Conservation (phyloP, 75 land plant species). For the Pseudotsuga menziesii region DNA sequence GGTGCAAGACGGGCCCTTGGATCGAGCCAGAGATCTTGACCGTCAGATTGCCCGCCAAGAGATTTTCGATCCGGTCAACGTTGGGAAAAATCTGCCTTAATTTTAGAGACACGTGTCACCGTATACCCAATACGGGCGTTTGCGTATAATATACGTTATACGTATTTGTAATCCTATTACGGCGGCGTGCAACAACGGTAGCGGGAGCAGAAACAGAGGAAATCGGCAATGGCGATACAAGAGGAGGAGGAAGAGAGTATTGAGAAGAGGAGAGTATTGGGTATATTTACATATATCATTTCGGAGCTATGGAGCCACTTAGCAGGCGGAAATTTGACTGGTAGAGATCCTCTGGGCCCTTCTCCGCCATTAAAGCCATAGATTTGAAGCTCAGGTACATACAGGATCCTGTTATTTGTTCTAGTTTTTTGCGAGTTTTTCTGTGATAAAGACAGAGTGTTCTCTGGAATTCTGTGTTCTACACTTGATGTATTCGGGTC, state of each 20-base stretch:
- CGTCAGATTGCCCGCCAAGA: background rate
- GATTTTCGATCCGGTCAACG: too few species aligned
- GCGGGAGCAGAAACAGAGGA: background rate
- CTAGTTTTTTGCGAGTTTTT: background rate
- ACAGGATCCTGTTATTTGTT: background rate
- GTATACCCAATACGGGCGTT: background rate
- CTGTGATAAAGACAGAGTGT: background rate
- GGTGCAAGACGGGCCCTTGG: background rate
- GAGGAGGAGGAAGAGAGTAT: background rate
- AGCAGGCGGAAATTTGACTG: conserved; percentile 5
- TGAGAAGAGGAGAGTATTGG: background rate
- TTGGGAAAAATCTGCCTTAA: background rate
- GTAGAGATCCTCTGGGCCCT: background rate
- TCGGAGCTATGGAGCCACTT: background rate
- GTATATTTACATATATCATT: background rate
- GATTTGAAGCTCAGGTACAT: background rate
- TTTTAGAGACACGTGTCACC: background rate
- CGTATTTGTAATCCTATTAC: background rate
- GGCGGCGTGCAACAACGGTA: background rate
- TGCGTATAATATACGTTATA: background rate
- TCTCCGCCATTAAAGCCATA: background rate
- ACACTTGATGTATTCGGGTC: too few species aligned
- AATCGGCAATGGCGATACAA: background rate
- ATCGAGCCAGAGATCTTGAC: background rate
- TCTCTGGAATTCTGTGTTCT: background rate